Conservation (phyloP, 2,329 filamentous ascomycete species). For the Calycina herbarum region DNA sequence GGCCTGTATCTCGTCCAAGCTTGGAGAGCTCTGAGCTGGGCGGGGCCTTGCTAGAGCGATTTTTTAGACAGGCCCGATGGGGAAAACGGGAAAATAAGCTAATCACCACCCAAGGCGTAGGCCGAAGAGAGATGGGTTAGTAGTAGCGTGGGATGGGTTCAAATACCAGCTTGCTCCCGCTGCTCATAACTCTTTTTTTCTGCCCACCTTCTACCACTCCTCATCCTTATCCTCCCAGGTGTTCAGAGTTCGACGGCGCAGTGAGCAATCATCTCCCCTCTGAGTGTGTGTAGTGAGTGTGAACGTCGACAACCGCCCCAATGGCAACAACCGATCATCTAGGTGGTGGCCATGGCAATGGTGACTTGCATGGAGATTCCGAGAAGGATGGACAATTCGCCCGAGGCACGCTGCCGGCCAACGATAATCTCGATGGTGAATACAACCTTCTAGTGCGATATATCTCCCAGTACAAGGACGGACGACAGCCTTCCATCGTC, state of each 20-base stretch:
- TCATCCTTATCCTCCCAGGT: constrained; percentile 1
- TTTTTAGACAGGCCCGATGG: background rate
- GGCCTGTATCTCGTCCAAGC: background rate
- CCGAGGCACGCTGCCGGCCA: background rate
- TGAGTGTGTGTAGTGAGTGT: constrained; percentile 2
- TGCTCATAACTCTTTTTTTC: background rate
- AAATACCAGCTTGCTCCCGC: background rate
- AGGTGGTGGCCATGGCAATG: background rate
- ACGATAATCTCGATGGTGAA: constrained; percentile 49
- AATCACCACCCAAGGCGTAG: background rate
- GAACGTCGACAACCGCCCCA: background rate
- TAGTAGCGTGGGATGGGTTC: constrained; percentile 1
- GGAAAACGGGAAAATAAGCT: constrained; percentile 3
- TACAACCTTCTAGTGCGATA: constrained; percentile 66
- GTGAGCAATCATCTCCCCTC: constrained; percentile 10
- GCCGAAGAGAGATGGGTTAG: background rate
- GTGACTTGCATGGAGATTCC: background rate
- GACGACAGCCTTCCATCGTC: constrained; percentile 49
- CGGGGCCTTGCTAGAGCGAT: background rate
- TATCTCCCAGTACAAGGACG: constrained; percentile 66
- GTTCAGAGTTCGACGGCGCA: constrained; percentile 2
- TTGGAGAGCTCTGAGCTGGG: background rate
- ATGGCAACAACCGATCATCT: background rate
- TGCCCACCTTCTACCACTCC: background rate
- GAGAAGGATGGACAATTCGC: constrained; percentile 4